A percentile compares a stretch with the other conserved stretches of the same genome.
Evolutionary conservation across 2,329 filamentous ascomycete genomes (phyloP).

Genomic region (Aquanectria penicillioides): DNA sequence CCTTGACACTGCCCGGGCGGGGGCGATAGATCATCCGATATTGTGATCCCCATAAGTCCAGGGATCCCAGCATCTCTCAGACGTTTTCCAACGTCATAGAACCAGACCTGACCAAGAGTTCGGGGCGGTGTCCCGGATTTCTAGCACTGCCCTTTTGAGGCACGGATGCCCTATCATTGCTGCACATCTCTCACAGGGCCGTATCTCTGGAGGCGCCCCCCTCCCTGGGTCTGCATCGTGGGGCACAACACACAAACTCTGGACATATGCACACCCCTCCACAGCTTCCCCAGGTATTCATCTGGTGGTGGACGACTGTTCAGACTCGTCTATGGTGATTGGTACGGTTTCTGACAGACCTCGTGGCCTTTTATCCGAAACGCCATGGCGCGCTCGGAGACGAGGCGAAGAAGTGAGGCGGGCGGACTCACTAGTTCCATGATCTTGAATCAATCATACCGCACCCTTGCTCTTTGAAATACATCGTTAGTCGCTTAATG

Average conservation of each 20-base stretch:
- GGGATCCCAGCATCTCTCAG: not conserved
- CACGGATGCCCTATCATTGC: not conserved
- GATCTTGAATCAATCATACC: not conserved
- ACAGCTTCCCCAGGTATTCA: not conserved
- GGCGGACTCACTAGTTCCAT: not conserved
- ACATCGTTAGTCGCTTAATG: no score
- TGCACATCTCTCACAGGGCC: no score
- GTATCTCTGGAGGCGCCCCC: no score
- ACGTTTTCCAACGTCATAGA: not conserved
- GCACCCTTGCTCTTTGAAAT: not conserved
- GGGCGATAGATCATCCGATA: no score
- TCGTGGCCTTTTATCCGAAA: not conserved
- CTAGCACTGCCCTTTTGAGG: not conserved
- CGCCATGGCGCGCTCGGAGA: not conserved
- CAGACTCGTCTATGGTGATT: not conserved
- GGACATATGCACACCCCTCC: not conserved
- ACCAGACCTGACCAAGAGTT: not conserved
- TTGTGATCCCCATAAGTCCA: not conserved
- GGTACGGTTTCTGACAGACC: not conserved
- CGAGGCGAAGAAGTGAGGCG: conserved; percentile 15
- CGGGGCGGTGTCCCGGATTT: not conserved
- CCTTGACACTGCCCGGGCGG: no score
- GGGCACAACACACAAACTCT: not conserved
- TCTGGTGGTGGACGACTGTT: not conserved
- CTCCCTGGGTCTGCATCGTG: no score